A percentile compares a stretch with the other conserved stretches of the same genome.
These are phyloP conservation scores for Nematocida ausubeli DNA, from an alignment of 371 early-diverging fungal species.

Conservation along the genomic window DNA sequence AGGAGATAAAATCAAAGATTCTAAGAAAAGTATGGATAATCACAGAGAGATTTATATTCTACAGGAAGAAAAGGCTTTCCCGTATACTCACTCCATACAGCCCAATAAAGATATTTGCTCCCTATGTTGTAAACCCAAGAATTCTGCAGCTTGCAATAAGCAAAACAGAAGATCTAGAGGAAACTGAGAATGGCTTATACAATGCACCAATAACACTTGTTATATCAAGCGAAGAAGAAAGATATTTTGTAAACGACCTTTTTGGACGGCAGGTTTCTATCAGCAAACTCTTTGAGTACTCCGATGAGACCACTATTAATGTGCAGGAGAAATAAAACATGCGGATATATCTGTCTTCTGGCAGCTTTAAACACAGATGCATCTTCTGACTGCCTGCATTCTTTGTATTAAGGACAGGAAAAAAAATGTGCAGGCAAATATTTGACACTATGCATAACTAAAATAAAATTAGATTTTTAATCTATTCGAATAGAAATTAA, in stretches of 20 bases:
- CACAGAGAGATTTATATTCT: slow-evolving; percentile 49
- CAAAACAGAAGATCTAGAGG: background rate
- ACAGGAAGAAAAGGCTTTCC: slow-evolving; percentile 33
- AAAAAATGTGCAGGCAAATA: too few relatives aligned
- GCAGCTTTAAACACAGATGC: too few relatives aligned
- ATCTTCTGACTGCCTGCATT: too few relatives aligned
- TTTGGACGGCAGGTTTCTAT: background rate
- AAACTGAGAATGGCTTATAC: background rate
- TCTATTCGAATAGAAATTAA: too few relatives aligned
- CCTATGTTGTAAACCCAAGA: slow-evolving; percentile 11
- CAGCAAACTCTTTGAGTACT: background rate
- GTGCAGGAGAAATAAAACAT: too few relatives aligned
- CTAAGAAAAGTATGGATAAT: slow-evolving; percentile 31
- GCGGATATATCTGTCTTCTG: too few relatives aligned
- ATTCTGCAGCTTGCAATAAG: background rate
- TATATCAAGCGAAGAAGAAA: background rate
- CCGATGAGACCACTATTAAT: background rate
- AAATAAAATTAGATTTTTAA: too few relatives aligned
- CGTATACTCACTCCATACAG: slow-evolving; percentile 19
- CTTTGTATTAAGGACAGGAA: too few relatives aligned
- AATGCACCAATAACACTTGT: background rate
- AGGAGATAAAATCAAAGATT: background rate
- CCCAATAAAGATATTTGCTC: slow-evolving; percentile 28
- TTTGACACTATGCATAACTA: too few relatives aligned
- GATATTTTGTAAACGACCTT: background rate